Conservation (phyloP, 2,329 filamentous ascomycete species). For the Aureobasidium sp. region DNA sequence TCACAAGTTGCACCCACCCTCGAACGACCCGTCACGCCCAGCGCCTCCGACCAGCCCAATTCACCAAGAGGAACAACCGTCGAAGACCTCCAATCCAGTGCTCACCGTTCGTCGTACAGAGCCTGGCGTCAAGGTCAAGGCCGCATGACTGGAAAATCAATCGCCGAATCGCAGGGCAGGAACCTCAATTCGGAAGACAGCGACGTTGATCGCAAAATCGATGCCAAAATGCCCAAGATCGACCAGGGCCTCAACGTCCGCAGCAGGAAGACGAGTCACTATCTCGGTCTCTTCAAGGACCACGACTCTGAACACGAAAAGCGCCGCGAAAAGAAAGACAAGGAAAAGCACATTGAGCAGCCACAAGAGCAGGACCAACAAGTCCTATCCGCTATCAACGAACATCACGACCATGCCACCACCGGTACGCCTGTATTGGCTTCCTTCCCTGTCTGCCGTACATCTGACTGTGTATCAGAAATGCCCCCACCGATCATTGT, state of each 20-base stretch:
- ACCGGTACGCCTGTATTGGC: neutral
- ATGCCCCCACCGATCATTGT: neutral
- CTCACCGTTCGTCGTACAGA: constrained; percentile 38
- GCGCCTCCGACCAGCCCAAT: neutral
- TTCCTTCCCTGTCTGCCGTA: neutral
- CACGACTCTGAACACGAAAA: constrained; percentile 47
- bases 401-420: neutral
- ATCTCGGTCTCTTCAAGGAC: constrained; percentile 56
- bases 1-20: neutral
- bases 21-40: constrained; percentile 6
- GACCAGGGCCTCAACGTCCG: constrained; percentile 47
- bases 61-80: neutral
- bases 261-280: constrained; percentile 58
- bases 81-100: constrained; percentile 22
- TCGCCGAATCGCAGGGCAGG: constrained; percentile 27
- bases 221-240: constrained; percentile 51
- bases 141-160: constrained; percentile 30
- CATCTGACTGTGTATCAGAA: neutral
- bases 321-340: constrained; percentile 31
- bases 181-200: constrained; percentile 32
- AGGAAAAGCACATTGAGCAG: neutral
- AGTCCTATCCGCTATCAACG: neutral
- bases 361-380: neutral
- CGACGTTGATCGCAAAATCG: constrained; percentile 53
- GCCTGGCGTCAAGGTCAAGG: constrained; percentile 42